Evolutionary conservation across 2,329 filamentous ascomycete genomes (phyloP).

Genomic region (Triangularia verruculosa): DNA sequence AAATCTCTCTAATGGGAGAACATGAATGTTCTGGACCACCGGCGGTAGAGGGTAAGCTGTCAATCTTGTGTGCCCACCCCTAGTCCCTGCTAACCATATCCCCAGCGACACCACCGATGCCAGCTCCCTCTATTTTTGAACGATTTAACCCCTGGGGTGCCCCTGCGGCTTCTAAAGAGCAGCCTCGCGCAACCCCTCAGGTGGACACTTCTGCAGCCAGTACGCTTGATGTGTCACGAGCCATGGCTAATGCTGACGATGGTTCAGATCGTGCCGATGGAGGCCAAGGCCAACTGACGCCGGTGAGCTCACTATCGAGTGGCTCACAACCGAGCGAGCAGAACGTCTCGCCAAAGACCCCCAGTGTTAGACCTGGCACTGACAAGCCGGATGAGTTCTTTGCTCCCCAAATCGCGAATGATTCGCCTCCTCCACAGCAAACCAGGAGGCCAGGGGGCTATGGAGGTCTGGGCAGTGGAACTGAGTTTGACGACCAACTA

Average conservation of each 20-base stretch:
- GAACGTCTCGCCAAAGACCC: slow-evolving; percentile 61
- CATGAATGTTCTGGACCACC: slow-evolving; percentile 62
- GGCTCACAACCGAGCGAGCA: slow-evolving; percentile 44
- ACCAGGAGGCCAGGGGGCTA: slow-evolving; percentile 46
- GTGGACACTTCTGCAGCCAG: slow-evolving; percentile 54
- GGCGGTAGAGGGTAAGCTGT: slow-evolving; percentile 46
- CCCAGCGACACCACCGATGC: slow-evolving; percentile 38
- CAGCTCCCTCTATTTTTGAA: slow-evolving; percentile 33
- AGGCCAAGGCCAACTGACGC: slow-evolving; percentile 59
- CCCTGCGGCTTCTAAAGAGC: slow-evolving; percentile 35
- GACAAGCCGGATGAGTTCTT: slow-evolving; percentile 46
- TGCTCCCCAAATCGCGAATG: slow-evolving; percentile 43
- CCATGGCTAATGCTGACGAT: slow-evolving; percentile 32
- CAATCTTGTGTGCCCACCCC: slow-evolving; percentile 6
- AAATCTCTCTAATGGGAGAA: slow-evolving; percentile 82
- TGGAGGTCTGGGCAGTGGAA: slow-evolving; percentile 44
- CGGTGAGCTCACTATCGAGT: slow-evolving; percentile 55
- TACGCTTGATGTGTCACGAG: slow-evolving; percentile 33
- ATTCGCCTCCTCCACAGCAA: slow-evolving; percentile 39
- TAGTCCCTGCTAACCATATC: slow-evolving; percentile 25
- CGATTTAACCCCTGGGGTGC: slow-evolving; percentile 38
- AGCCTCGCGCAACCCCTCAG: slow-evolving; percentile 42
- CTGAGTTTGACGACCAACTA: slow-evolving; percentile 38
- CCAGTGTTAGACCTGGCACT: slow-evolving; percentile 43
- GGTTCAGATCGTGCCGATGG: slow-evolving; percentile 51